Percentiles rank a stretch among this genome's conserved stretches.
Evolutionary conservation across 192 early-diverging fungal species (phyloP).

Genomic region (Gryganskiella cystojenkinii): DNA sequence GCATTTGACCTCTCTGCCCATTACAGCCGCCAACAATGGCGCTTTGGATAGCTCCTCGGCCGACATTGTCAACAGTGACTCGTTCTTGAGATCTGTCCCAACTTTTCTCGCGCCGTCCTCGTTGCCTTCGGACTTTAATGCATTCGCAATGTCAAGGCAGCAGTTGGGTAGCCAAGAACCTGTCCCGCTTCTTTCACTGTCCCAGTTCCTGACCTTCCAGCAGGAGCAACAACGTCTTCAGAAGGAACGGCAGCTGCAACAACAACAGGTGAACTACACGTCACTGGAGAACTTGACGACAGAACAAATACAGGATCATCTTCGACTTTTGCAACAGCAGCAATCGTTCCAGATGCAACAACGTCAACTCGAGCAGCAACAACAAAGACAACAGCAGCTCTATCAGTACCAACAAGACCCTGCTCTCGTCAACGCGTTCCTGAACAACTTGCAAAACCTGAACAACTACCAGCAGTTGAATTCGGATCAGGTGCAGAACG

Average conservation of each 20-base stretch:
- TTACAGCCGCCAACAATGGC: not conserved
- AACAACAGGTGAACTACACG: not conserved
- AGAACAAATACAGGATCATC: constrained; percentile 21
- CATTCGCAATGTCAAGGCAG: constrained; percentile 30
- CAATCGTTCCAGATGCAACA: constrained; percentile 11
- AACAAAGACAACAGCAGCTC: constrained; percentile 29
- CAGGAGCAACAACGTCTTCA: constrained; percentile 21
- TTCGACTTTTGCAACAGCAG: constrained; percentile 12
- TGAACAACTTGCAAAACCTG: constrained; percentile 38
- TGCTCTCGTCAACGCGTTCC: constrained; percentile 12
- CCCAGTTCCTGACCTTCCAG: constrained; percentile 34
- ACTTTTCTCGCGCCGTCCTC: constrained; percentile 26
- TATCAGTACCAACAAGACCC: constrained; percentile 24
- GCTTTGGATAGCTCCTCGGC: constrained; percentile 5
- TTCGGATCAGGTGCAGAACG: constrained; percentile 42
- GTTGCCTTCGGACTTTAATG: constrained; percentile 36
- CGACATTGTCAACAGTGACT: not conserved
- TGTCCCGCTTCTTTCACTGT: constrained; percentile 25
- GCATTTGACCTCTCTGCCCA: constrained; percentile 15
- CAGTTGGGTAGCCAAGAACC: constrained; percentile 21
- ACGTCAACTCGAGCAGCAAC: constrained; percentile 5
- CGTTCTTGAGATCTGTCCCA: constrained; percentile 21
- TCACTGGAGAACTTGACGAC: constrained; percentile 9
- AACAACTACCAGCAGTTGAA: constrained; percentile 50
- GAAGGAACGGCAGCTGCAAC: constrained; percentile 5